phyloP scores from a whole-genome alignment of 2,329 filamentous ascomycete species.

The Mariannaea sp. region DNA sequence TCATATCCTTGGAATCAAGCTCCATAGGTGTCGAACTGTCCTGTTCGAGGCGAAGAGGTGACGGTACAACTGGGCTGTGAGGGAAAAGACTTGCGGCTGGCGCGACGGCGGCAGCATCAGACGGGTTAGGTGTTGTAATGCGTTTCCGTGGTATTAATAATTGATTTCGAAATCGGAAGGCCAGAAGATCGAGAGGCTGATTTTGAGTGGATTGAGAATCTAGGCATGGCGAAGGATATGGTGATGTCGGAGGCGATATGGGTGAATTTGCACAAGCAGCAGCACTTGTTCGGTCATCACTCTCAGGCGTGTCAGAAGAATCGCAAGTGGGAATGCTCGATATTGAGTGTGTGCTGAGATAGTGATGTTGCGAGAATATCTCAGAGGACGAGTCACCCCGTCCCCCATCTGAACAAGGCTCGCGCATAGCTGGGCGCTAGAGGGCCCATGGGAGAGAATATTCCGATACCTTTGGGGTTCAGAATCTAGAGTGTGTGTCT shows the following conservation, averaged over 20 bases:
- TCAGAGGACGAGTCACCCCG: constrained; percentile 24
- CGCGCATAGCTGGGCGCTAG: constrained; percentile 29
- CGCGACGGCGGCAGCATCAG: constrained; percentile 11
- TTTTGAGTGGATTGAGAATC: constrained; percentile 10
- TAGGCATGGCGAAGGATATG: constrained; percentile 8
- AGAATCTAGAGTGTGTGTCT: not conserved
- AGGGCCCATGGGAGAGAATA: constrained; percentile 29
- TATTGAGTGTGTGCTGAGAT: not conserved
- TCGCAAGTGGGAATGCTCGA: not conserved
- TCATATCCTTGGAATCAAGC: constrained; percentile 13
- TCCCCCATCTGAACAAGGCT: constrained; percentile 30
- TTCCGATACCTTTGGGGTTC: not conserved
- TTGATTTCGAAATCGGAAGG: constrained; percentile 31
- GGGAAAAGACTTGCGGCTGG: constrained; percentile 30
- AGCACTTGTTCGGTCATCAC: constrained; percentile 9
- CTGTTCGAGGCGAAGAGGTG: constrained; percentile 6
- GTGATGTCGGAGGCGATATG: constrained; percentile 30
- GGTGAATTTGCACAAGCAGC: constrained; percentile 13
- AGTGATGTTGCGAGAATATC: constrained; percentile 12
- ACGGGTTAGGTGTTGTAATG: not conserved
- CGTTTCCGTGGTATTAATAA: constrained; percentile 24
- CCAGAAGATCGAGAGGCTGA: constrained; percentile 31
- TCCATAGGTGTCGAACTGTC: constrained; percentile 23
- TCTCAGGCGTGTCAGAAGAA: constrained; percentile 10
- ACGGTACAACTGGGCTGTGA: constrained; percentile 23